phyloP scores from a whole-genome alignment of 1,284 basidiomycete genomes.

The Pholiota adiposa region DNA sequence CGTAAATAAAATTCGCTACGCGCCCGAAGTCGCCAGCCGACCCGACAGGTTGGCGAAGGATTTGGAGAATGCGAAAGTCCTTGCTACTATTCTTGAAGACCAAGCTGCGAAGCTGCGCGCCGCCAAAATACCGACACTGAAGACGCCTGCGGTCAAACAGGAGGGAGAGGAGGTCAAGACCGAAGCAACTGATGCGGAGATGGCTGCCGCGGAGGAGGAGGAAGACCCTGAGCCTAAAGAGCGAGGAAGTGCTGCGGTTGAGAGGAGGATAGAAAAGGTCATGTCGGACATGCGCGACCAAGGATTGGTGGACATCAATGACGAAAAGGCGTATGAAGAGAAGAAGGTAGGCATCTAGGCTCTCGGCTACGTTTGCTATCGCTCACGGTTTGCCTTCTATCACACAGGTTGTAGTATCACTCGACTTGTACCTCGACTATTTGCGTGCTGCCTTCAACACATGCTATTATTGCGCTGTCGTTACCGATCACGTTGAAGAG shows the following conservation, averaged over 20 bases:
- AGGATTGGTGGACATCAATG: conserved; percentile 56
- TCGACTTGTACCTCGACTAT: conserved; percentile 87
- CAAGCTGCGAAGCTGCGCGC: conserved; percentile 59
- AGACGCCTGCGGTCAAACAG: conserved; percentile 27
- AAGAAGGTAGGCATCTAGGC: conserved; percentile 61
- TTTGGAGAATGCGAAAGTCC: conserved; percentile 69
- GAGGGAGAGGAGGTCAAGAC: conserved; percentile 36
- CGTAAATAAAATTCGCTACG: conserved; percentile 74
- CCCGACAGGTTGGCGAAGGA: conserved; percentile 83
- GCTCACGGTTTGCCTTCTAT: conserved; percentile 14
- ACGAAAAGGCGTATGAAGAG: conserved; percentile 65
- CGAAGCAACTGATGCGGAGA: conserved; percentile 46
- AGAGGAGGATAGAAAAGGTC: conserved; percentile 75
- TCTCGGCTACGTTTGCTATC: conserved; percentile 13
- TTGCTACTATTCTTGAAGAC: conserved; percentile 76
- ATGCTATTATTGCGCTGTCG: conserved; percentile 95
- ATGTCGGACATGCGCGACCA: conserved; percentile 69
- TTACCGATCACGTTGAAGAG: conserved; percentile 91
- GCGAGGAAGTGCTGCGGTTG: conserved; percentile 69
- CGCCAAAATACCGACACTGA: conserved; percentile 38
- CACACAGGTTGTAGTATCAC: conserved; percentile 65
- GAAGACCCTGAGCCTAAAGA: conserved; percentile 64
- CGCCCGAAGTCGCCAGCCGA: conserved; percentile 80
- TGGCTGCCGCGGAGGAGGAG: conserved; percentile 46
- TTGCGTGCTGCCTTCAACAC: conserved; percentile 85